Evolutionary conservation across 805 yeast genomes (phyloP), one percentile per base, ranked within the genome.

Genomic region (Soucietia sequanensis): DNA sequence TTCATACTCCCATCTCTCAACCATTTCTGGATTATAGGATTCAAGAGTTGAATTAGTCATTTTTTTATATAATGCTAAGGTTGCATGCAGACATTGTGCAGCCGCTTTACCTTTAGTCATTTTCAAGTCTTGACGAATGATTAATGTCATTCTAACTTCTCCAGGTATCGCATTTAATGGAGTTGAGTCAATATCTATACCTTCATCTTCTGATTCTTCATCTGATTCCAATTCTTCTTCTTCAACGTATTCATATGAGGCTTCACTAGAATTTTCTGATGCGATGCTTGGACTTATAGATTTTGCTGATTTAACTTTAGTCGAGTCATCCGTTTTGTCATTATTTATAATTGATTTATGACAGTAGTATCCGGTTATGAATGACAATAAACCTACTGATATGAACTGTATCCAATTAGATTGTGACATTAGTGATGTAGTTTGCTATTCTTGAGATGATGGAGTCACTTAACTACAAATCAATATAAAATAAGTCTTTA

Each of bases 31-130:
- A 43, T 85, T 81, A 42, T 77, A 74, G 5, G 76, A 73, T 5
- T 70, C 72, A 2, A 77, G 67, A 3, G 65, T 54, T 4, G 76
- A 72, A 24, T 70, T 63, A 24, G 76, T 66, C 64, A 84, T 82
- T 42, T 78, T 62, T 50, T 84, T 81, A 61, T 85, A 93, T 47
- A 93, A 79, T 0, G 93, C 90, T 22, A 93, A 71, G 0, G 98
- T 95, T n/a, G 99, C 99, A 65, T 93, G 99, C 24, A 89, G 82
- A 60, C 98, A 91, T 56, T 93, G 99, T 5, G 99, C 99, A 4
- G 98, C 97, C 2, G 86, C 82, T 56, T 93, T 93, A 15, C 99
- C 99, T 60, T 87, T 88, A 21, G 84, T 80, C 98, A 93, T 93
- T 27, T 79, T 81, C 41, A 93, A 65, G 56, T 93, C 99, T 19